Percentiles rank a stretch among this genome's conserved stretches.
These are phyloP conservation scores for Cokeromyces recurvatus DNA, from an alignment of 371 early-diverging fungal species.

Conservation along the genomic window DNA sequence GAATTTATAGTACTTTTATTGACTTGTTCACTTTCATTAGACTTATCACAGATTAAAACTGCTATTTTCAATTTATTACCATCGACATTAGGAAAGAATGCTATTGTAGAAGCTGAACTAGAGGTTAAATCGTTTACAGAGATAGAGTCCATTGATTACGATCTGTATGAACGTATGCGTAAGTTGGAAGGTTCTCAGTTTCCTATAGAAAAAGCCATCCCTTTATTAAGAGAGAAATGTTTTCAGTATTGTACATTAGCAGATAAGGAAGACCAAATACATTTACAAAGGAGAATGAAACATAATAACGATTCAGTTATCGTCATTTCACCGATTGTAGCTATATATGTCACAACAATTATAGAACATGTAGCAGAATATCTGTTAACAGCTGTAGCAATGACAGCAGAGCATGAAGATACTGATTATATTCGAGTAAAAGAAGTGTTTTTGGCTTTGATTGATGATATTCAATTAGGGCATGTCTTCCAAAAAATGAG, in stretches of 20 bases:
- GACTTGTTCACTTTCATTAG: conserved; percentile 49
- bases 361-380: conserved; percentile 64
- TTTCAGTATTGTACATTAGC: conserved; percentile 58
- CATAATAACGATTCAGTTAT: conserved; percentile 9
- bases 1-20: conserved; percentile 54
- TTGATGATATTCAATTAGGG: conserved; percentile 55
- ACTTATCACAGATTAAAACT: conserved; percentile 51
- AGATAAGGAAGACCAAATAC: conserved; percentile 35
- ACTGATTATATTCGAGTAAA: conserved; percentile 55
- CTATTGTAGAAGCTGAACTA: conserved; percentile 65
- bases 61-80: conserved; percentile 49
- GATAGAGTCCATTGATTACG: conserved; percentile 48
- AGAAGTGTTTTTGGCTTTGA: conserved; percentile 54
- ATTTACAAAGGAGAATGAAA: conserved; percentile 16
- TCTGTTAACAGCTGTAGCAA: conserved; percentile 52
- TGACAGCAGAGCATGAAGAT: conserved; percentile 56
- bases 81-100: conserved; percentile 58
- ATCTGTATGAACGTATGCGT: conserved; percentile 43
- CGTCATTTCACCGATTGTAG: conserved; percentile 54
- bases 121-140: conserved; percentile 64
- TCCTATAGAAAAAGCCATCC: conserved; percentile 21
- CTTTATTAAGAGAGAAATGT: conserved; percentile 48
- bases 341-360: conserved; percentile 64
- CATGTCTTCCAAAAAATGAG: conserved; percentile 50
- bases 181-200: conserved; percentile 17